phyloP scores from a whole-genome alignment of 805 yeast genomes.

The Zygosaccharomyces gambellarensis region DNA sequence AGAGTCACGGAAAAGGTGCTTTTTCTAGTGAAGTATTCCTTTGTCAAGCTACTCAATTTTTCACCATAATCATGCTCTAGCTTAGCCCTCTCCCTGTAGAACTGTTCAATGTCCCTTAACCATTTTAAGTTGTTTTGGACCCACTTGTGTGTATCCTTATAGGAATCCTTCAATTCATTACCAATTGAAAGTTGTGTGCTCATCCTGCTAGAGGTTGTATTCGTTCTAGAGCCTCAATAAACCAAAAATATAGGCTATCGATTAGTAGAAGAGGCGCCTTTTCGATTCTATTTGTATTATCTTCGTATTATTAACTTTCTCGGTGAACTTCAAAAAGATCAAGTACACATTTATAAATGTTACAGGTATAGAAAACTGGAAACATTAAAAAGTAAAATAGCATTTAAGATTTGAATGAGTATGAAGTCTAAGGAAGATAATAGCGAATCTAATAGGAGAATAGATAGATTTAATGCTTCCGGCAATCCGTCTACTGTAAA shows the following conservation, averaged over 20 bases:
- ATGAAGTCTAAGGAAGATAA: neutral
- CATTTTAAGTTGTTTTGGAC: conserved; percentile 64
- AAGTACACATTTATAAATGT: neutral
- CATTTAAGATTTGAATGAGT: neutral
- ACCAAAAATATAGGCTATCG: neutral
- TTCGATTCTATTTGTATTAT: neutral
- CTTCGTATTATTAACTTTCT: neutral
- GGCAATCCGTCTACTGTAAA: conserved; percentile 1
- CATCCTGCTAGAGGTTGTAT: conserved; percentile 12
- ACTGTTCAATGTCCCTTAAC: conserved; percentile 72
- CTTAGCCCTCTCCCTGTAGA: conserved; percentile 75
- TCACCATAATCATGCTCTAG: conserved; percentile 80
- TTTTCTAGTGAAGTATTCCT: conserved; percentile 70
- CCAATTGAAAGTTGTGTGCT: conserved; percentile 44
- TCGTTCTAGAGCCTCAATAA: neutral
- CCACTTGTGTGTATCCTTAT: conserved; percentile 76
- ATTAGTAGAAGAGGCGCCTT: neutral
- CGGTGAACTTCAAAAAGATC: neutral
- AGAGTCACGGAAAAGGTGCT: conserved; percentile 61
- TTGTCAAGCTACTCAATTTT: conserved; percentile 57
- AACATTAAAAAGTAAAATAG: neutral
- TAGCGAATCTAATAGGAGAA: neutral
- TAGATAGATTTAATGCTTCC: conserved; percentile 5
- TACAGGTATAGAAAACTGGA: too few relatives aligned
- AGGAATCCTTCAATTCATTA: conserved; percentile 75